Evolutionary conservation across 768 basidiomycete species (phyloP).

Genomic region (Boletus sensibilis): DNA sequence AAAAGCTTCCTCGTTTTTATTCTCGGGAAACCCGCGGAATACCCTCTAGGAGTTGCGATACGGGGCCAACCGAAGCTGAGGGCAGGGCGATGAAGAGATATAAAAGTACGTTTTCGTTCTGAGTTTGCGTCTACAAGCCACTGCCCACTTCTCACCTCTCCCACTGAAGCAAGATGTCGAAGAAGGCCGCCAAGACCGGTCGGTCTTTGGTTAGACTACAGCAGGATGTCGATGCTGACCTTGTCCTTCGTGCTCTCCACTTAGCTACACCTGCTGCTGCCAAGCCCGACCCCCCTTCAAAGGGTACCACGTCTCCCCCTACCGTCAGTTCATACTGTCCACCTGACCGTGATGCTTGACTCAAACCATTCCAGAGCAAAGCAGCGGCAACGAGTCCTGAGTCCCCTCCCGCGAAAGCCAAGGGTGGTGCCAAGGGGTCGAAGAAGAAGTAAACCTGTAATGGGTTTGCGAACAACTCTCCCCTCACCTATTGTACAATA

Average conservation of each 20-base stretch:
- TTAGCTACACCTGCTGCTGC: conserved; percentile 15
- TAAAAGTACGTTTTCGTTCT: conserved; percentile 19
- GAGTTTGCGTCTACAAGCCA: background rate
- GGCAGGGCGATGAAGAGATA: conserved; percentile 26
- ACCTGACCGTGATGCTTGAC: background rate
- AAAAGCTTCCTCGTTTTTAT: conserved; percentile 2
- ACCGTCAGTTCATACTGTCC: conserved; percentile 7
- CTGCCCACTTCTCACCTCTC: background rate
- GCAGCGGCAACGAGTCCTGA: conserved; percentile 18
- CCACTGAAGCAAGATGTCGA: conserved; percentile 23
- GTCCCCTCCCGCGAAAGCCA: conserved; percentile 28
- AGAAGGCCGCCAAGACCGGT: conserved; percentile 26
- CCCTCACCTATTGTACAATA: conserved; percentile 2
- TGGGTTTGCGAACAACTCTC: background rate
- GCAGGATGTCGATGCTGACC: conserved; percentile 10
- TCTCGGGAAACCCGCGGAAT: conserved; percentile 6
- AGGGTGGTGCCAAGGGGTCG: conserved; percentile 22
- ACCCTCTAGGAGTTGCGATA: conserved; percentile 8
- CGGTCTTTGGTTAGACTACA: conserved; percentile 8
- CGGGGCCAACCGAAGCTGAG: conserved; percentile 25
- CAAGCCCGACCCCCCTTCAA: conserved; percentile 23
- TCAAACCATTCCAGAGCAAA: conserved; percentile 20
- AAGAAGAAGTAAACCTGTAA: conserved; percentile 32
- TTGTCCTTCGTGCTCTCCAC: background rate
- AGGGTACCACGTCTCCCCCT: conserved; percentile 18